A percentile compares a stretch with the other conserved stretches of the same genome.
Conservation (phyloP, 768 basidiomycete species). For the Boletus coccyginus region DNA sequence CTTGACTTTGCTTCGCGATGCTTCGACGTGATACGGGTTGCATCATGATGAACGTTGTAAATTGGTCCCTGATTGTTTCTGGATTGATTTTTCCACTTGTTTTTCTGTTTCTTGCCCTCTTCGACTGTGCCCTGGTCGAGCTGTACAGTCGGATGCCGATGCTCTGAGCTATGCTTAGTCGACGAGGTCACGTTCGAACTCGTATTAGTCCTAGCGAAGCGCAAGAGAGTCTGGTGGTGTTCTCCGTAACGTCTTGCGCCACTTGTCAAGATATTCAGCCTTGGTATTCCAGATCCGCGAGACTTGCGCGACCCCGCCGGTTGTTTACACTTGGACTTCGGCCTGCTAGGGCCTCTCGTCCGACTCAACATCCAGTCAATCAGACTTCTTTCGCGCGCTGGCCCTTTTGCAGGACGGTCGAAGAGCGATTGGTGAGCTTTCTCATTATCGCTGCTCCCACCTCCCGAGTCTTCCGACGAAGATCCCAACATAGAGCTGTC, state of each 20-base stretch:
- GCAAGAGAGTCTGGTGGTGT: constrained; percentile 40
- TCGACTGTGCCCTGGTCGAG: constrained; percentile 3
- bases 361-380: constrained; percentile 70
- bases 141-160: constrained; percentile 9
- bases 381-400: constrained; percentile 42
- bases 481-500: constrained; percentile 9
- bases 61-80: constrained; percentile 31
- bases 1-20: constrained; percentile 12
- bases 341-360: constrained; percentile 25
- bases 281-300: constrained; percentile 8
- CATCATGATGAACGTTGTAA: constrained; percentile 38
- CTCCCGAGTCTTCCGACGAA: constrained; percentile 14
- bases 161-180: constrained; percentile 6
- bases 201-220: constrained; percentile 27
- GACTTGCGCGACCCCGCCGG: constrained; percentile 11
- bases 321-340: constrained; percentile 15
- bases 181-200: constrained; percentile 3
- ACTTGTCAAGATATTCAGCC: constrained; percentile 38
- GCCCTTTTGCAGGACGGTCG: constrained; percentile 20
- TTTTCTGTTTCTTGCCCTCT: constrained; percentile 14
- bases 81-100: constrained; percentile 30
- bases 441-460: constrained; percentile 27
- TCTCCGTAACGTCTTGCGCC: constrained; percentile 34
- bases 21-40: constrained; percentile 36
- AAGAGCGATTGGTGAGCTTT: constrained; percentile 35